phyloP scores from a whole-genome alignment of 352 stramenopile species.

The Phytophthora brassicae region DNA sequence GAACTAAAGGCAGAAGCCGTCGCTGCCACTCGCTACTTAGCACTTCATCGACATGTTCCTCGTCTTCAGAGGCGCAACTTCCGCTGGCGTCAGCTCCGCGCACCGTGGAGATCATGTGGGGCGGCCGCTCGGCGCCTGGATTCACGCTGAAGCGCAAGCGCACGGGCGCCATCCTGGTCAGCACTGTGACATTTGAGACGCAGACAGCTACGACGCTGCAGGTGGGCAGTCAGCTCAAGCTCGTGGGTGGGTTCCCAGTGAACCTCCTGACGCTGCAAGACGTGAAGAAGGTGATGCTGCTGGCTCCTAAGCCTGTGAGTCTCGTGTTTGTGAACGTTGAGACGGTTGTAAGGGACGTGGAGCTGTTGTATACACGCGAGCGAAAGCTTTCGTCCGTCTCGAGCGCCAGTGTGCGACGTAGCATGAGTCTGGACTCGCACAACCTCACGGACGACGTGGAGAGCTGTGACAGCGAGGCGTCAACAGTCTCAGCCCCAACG shows the following conservation, averaged over 20 bases:
- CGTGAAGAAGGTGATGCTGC: conserved; percentile 81
- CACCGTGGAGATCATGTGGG: conserved; percentile 75
- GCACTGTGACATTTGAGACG: conserved; percentile 43
- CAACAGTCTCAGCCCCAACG: conserved; percentile 21
- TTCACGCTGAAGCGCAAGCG: conserved; percentile 83
- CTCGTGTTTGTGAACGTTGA: conserved; percentile 77
- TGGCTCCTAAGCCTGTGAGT: conserved; percentile 72
- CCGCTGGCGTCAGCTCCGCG: conserved; percentile 36
- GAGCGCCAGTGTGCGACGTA: conserved; percentile 21
- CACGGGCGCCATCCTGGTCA: conserved; percentile 70
- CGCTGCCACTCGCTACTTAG: conserved; percentile 17
- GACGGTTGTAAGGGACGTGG: conserved; percentile 30
- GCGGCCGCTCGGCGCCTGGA: conserved; percentile 46
- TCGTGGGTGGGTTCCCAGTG: conserved; percentile 75
- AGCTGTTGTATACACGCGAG: conserved; percentile 33
- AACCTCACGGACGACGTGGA: conserved; percentile 28
- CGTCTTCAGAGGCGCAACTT: conserved; percentile 6
- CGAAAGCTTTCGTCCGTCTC: conserved; percentile 27
- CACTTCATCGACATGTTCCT: conserved; percentile 12
- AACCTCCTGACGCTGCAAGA: conserved; percentile 65
- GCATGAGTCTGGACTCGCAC: conserved; percentile 27
- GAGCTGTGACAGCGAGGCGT: conserved; percentile 24
- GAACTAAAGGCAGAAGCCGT: conserved; percentile 8
- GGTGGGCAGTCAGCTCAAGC: conserved; percentile 71
- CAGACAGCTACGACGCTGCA: conserved; percentile 38